These are phyloP conservation scores for Penicillium freii DNA, from an alignment of 2,329 filamentous ascomycete species.

Conservation along the genomic window DNA sequence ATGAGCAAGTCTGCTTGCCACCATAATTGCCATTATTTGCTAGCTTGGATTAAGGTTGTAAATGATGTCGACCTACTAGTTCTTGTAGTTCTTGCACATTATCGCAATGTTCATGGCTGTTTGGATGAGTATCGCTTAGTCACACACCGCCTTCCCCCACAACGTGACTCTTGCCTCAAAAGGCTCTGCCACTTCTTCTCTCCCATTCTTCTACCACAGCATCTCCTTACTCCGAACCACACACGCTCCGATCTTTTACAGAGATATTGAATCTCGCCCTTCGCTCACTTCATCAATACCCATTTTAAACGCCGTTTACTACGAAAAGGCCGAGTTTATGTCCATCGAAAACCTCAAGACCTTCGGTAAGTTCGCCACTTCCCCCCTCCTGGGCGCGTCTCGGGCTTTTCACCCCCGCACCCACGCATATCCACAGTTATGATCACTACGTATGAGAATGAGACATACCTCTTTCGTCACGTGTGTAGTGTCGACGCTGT, in stretches of 20 bases:
- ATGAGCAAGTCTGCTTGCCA: background rate
- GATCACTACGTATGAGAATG: background rate
- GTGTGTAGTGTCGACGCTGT: background rate
- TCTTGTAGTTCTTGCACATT: background rate
- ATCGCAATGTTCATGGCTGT: background rate
- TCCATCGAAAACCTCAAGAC: conserved; percentile 98
- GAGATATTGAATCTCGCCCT: conserved; percentile 37
- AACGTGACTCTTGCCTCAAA: conserved; percentile 34
- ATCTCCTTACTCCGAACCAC: conserved; percentile 15
- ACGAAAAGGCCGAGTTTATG: conserved; percentile 81
- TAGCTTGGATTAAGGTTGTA: background rate
- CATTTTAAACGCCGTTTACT: conserved; percentile 49
- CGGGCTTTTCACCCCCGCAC: conserved; percentile 3
- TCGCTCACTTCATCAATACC: conserved; percentile 32
- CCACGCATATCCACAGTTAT: conserved; percentile 5
- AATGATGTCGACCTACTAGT: background rate
- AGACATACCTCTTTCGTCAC: background rate
- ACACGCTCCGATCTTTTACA: conserved; percentile 25
- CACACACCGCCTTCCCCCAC: conserved; percentile 38
- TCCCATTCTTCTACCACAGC: conserved; percentile 31
- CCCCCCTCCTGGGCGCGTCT: conserved; percentile 24
- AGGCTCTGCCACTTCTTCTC: conserved; percentile 34
- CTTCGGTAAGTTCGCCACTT: conserved; percentile 67
- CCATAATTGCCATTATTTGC: background rate
- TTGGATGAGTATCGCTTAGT: conserved; percentile 25